A percentile compares a stretch with the other conserved stretches of the same genome.
phyloP scores from a whole-genome alignment of 169 alveolate species.

The Cyclospora cayetanensis region DNA sequence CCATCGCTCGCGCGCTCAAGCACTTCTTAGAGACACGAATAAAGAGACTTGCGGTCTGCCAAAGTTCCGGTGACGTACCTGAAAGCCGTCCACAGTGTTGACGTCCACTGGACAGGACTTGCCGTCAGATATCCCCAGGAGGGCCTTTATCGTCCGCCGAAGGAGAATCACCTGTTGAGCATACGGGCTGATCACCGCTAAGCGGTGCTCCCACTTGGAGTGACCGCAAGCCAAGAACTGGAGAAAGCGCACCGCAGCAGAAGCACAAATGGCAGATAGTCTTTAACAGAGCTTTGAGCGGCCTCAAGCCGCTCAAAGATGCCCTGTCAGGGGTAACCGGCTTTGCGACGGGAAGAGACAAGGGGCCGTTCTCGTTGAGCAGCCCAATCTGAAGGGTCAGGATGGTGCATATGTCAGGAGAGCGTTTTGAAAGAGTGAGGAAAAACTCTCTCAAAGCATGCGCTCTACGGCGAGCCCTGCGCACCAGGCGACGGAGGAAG shows the following conservation, averaged over 20 bases:
- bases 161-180: slow-evolving; percentile 74
- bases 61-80: too few species aligned
- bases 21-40: too few species aligned
- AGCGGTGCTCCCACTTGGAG: slow-evolving; percentile 65
- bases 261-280: background rate
- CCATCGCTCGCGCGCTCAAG: too few species aligned
- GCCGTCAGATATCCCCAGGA: slow-evolving; percentile 64
- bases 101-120: slow-evolving; percentile 77
- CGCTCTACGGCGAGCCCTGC: too few species aligned
- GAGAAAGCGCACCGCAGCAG: background rate
- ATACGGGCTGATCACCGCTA: slow-evolving; percentile 77
- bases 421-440: background rate
- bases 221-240: slow-evolving; percentile 72
- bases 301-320: background rate
- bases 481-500: slow-evolving; percentile 67
- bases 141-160: slow-evolving; percentile 66
- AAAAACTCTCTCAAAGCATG: background rate
- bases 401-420: background rate
- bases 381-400: background rate
- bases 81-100: slow-evolving; percentile 82
- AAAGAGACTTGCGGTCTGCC: too few species aligned
- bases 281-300: background rate
- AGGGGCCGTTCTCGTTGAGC: background rate
- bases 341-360: background rate
- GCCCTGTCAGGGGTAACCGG: too few species aligned